Evolutionary conservation across 352 stramenopile genomes (phyloP).

Genomic region (Halophytophthora polymorphica): DNA sequence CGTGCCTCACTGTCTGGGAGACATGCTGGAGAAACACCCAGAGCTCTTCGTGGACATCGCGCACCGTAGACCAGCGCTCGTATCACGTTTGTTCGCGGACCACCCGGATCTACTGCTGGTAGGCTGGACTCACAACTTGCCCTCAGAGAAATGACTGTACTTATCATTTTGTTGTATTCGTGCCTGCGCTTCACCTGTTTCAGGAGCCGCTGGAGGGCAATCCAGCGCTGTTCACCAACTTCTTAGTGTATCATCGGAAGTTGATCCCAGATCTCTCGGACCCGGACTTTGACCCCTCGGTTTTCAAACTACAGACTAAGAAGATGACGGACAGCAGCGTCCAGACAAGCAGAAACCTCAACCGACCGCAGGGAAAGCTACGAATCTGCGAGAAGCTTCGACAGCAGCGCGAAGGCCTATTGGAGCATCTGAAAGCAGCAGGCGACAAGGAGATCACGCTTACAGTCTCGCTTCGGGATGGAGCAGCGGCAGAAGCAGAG

Average conservation of each 20-base stretch:
- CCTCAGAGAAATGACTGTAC: not conserved
- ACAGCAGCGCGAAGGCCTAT: conserved; percentile 34
- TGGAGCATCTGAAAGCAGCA: conserved; percentile 16
- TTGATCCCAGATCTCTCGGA: conserved; percentile 56
- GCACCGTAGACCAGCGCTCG: conserved; percentile 53
- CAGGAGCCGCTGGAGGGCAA: conserved; percentile 71
- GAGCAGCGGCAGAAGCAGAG: not conserved
- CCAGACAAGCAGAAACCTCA: conserved; percentile 44
- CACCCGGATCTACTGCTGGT: conserved; percentile 70
- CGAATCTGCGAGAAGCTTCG: conserved; percentile 38
- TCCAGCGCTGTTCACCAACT: conserved; percentile 64
- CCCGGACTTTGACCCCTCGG: conserved; percentile 44
- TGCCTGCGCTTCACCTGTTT: conserved; percentile 1
- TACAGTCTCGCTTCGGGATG: not conserved
- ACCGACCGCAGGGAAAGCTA: conserved; percentile 29
- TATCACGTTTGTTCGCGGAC: conserved; percentile 60
- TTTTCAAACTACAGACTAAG: conserved; percentile 55
- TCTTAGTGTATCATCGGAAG: conserved; percentile 56
- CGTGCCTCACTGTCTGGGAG: conserved; percentile 53
- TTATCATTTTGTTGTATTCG: not conserved
- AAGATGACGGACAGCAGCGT: conserved; percentile 26
- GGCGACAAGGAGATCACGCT: conserved; percentile 7
- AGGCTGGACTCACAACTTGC: conserved; percentile 1
- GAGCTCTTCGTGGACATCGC: conserved; percentile 71
- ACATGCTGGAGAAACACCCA: conserved; percentile 59